These are phyloP conservation scores for Amauroascus niger DNA, from an alignment of 2,329 filamentous ascomycete species.

Conservation along the genomic window DNA sequence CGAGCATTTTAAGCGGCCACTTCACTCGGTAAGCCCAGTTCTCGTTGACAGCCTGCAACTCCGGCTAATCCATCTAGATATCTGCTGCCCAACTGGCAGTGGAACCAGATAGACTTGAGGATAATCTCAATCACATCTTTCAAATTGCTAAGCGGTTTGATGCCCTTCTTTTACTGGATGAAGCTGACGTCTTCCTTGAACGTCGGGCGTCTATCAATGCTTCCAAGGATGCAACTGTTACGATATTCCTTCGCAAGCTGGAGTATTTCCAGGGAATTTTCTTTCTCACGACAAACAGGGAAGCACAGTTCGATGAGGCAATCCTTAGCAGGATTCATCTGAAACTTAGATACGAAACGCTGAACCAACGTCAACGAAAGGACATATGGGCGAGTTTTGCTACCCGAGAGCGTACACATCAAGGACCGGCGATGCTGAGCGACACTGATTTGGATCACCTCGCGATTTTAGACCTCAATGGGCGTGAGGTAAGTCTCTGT, in stretches of 20 bases:
- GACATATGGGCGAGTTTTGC: background rate
- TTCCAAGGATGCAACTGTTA: slow-evolving; percentile 10
- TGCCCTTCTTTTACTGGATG: no score
- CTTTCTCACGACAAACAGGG: slow-evolving; percentile 33
- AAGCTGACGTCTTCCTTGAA: no score
- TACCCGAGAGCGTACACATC: background rate
- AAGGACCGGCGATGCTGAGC: no score
- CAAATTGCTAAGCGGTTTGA: no score
- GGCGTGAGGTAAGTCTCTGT: background rate
- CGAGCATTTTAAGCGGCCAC: no score
- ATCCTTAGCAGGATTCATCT: slow-evolving; percentile 30
- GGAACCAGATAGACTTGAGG: no score
- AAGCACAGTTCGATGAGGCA: slow-evolving; percentile 29
- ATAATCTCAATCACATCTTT: no score
- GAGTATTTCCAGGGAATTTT: slow-evolving; percentile 35
- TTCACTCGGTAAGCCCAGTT: no score
- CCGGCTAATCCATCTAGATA: no score
- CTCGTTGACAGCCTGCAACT: no score
- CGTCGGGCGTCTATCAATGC: no score
- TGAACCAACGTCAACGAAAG: slow-evolving; percentile 16
- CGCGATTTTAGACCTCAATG: background rate
- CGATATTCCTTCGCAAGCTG: slow-evolving; percentile 32
- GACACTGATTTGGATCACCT: background rate
- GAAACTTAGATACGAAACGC: slow-evolving; percentile 24
- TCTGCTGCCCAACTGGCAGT: no score